Evolutionary conservation across 768 basidiomycete genomes (phyloP).

Genomic region (Ramaria rubella): DNA sequence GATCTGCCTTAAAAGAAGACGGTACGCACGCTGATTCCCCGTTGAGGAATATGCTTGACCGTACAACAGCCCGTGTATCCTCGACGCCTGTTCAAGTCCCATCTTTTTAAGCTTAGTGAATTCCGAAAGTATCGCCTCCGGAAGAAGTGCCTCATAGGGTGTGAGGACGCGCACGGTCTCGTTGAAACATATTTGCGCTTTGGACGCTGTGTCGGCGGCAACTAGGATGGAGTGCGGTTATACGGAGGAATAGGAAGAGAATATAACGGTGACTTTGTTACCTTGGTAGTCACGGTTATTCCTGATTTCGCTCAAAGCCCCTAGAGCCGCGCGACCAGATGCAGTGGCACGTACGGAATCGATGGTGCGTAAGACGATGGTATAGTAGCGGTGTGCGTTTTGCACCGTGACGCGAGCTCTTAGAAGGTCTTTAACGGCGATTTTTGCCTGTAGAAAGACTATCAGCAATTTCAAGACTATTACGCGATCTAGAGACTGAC

Average conservation of each 20-base stretch:
- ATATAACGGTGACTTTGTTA: not conserved
- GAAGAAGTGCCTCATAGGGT: constrained; percentile 3
- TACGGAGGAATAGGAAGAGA: not conserved
- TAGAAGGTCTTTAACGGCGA: not conserved
- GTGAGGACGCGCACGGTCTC: constrained; percentile 11
- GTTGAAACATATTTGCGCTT: constrained; percentile 11
- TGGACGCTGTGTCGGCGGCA: not conserved
- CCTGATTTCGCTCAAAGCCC: constrained; percentile 9
- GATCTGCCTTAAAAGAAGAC: not conserved
- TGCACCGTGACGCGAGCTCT: constrained; percentile 11
- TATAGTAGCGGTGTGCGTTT: constrained; percentile 13
- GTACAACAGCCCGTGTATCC: constrained; percentile 11
- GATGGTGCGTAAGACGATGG: not conserved
- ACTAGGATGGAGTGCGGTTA: not conserved
- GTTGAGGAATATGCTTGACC: not conserved
- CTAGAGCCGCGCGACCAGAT: not conserved
- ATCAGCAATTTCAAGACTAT: no score
- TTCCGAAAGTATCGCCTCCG: not conserved
- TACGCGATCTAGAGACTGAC: not conserved
- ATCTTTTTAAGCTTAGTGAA: constrained; percentile 7
- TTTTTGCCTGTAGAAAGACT: not conserved
- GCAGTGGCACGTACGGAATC: constrained; percentile 5
- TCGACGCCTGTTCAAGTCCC: constrained; percentile 9
- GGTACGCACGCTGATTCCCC: constrained; percentile 5
- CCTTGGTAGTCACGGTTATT: constrained; percentile 11